phyloP scores from a whole-genome alignment of 768 basidiomycete genomes.

The Cystofilobasidium capitatum region DNA sequence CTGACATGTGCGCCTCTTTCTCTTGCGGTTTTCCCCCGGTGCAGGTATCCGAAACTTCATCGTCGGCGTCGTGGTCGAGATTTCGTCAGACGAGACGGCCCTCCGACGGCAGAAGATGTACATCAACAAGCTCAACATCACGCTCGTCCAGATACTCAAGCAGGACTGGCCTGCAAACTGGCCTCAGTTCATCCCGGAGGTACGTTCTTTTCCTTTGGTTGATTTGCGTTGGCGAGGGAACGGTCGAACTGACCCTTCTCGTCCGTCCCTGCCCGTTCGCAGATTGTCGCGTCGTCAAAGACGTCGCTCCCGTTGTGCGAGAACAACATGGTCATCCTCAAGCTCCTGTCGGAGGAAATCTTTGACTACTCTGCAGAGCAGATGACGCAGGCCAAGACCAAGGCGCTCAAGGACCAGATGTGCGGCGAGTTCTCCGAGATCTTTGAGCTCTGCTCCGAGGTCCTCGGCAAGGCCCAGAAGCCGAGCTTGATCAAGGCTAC shows the following conservation, averaged over 20 bases:
- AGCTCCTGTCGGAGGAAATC: slow-evolving; percentile 94
- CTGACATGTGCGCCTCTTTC: background rate
- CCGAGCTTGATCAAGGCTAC: slow-evolving; percentile 87
- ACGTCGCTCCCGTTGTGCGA: slow-evolving; percentile 93
- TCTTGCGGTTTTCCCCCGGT: too few relatives aligned
- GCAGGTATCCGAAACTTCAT: slow-evolving; percentile 90
- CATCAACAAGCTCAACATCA: slow-evolving; percentile 90
- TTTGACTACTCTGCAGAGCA: slow-evolving; percentile 98
- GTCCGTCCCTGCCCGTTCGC: too few relatives aligned
- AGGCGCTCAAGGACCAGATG: slow-evolving; percentile 96
- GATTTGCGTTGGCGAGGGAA: background rate
- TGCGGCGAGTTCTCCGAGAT: slow-evolving; percentile 94
- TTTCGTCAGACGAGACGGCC: slow-evolving; percentile 77
- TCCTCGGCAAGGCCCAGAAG: slow-evolving; percentile 94
- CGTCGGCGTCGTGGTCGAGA: slow-evolving; percentile 82
- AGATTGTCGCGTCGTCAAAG: slow-evolving; percentile 89
- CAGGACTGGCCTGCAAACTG: slow-evolving; percentile 99
- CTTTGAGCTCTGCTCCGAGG: slow-evolving; percentile 93
- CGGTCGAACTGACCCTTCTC: slow-evolving; percentile 52
- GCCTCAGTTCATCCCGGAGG: slow-evolving; percentile 46
- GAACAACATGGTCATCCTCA: slow-evolving; percentile 99
- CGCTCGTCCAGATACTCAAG: slow-evolving; percentile 95
- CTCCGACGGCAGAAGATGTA: slow-evolving; percentile 82
- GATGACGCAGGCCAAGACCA: slow-evolving; percentile 96
- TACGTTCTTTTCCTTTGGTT: background rate